A percentile compares a stretch with the other conserved stretches of the same genome.
These are phyloP conservation scores for Candida ortonii DNA, from an alignment of 805 yeast genomes.

Conservation along the genomic window DNA sequence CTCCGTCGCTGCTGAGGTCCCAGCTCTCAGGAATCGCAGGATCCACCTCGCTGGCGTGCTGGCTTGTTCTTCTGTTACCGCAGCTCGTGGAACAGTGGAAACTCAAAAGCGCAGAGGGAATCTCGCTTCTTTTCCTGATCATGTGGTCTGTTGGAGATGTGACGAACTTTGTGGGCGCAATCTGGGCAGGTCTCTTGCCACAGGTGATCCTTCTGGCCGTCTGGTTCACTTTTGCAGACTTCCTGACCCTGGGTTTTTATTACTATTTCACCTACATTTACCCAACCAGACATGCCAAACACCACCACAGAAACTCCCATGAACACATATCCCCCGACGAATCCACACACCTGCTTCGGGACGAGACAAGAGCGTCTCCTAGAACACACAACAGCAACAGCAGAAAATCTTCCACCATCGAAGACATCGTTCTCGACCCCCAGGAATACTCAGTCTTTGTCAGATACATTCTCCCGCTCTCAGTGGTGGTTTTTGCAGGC, in stretches of 20 bases:
- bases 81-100: conserved; percentile 82
- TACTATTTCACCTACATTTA: conserved; percentile 57
- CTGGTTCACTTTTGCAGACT: conserved; percentile 76
- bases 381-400: conserved; percentile 16
- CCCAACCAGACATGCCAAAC: conserved; percentile 34
- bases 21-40: conserved; percentile 64
- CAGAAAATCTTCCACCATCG: conserved; percentile 50
- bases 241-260: conserved; percentile 54
- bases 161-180: conserved; percentile 61
- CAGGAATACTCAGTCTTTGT: conserved; percentile 44
- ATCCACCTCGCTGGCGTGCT: conserved; percentile 71
- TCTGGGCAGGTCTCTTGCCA: conserved; percentile 69
- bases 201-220: conserved; percentile 66
- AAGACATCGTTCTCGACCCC: conserved; percentile 49
- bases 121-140: conserved; percentile 61
- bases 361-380: conserved; percentile 15
- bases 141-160: conserved; percentile 75
- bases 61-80: conserved; percentile 74
- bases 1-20: conserved; percentile 35
- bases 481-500: conserved; percentile 64
- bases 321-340: conserved; percentile 24
- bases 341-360: conserved; percentile 33
- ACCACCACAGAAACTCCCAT: conserved; percentile 2
- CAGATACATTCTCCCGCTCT: conserved; percentile 55
- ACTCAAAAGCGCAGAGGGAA: conserved; percentile 70